These are phyloP conservation scores for Hericium erinaceus DNA, from an alignment of 768 basidiomycete genomes.

Conservation along the genomic window DNA sequence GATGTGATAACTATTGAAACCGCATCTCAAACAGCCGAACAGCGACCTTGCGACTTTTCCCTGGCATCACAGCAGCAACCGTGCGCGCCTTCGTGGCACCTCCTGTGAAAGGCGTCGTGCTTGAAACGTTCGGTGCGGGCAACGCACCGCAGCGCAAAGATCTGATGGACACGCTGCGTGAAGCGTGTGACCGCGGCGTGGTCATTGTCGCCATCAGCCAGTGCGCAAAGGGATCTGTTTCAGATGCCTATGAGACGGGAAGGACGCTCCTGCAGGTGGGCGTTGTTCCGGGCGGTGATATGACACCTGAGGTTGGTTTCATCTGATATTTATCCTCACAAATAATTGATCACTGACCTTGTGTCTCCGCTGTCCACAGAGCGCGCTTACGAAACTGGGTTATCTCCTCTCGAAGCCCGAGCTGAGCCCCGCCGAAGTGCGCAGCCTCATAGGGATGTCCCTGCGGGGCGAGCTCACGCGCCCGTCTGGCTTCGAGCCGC, in stretches of 20 bases:
- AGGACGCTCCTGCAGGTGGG: slow-evolving; percentile 61
- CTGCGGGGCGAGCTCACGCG: slow-evolving; percentile 85
- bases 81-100: slow-evolving; percentile 68
- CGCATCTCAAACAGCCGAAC: slow-evolving; percentile 2
- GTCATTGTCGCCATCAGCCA: slow-evolving; percentile 90
- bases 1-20: not conserved
- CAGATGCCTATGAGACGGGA: slow-evolving; percentile 76
- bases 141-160: slow-evolving; percentile 83
- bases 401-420: slow-evolving; percentile 87
- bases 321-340: not conserved
- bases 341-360: too few relatives aligned
- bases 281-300: slow-evolving; percentile 79
- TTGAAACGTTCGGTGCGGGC: slow-evolving; percentile 89
- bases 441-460: slow-evolving; percentile 65
- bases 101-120: slow-evolving; percentile 70
- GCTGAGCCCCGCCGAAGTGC: slow-evolving; percentile 56
- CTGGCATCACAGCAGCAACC: slow-evolving; percentile 72
- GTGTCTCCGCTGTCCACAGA: slow-evolving; percentile 32
- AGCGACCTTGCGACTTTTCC: slow-evolving; percentile 82
- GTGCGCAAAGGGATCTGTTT: slow-evolving; percentile 80
- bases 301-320: slow-evolving; percentile 84
- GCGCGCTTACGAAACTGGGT: slow-evolving; percentile 81
- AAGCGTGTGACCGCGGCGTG: slow-evolving; percentile 75
- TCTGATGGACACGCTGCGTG: slow-evolving; percentile 63
- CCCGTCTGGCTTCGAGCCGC: slow-evolving; percentile 24